Percentiles rank a stretch among this genome's conserved stretches.
phyloP scores from a whole-genome alignment of 2,329 filamentous ascomycete species.

The Polytolypa hystricis region DNA sequence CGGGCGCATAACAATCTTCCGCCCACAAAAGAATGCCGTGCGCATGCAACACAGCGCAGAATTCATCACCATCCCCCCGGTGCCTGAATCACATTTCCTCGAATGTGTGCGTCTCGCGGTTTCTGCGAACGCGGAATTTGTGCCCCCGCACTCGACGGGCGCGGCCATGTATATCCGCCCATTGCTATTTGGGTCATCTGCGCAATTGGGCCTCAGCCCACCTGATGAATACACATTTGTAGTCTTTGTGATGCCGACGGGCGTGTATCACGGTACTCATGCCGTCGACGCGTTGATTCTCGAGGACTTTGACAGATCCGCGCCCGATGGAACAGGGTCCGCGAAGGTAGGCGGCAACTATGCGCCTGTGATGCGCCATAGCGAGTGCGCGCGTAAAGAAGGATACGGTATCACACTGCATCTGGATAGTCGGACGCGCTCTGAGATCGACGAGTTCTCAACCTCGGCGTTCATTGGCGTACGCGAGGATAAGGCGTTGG shows the following conservation, averaged over 20 bases:
- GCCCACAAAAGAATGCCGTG: conserved; percentile 69
- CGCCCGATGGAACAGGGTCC: conserved; percentile 78
- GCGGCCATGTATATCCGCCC: conserved; percentile 90
- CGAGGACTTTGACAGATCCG: conserved; percentile 85
- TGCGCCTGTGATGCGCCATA: conserved; percentile 79
- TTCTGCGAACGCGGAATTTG: conserved; percentile 75
- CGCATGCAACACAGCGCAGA: conserved; percentile 77
- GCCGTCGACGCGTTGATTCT: conserved; percentile 81
- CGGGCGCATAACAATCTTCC: conserved; percentile 69
- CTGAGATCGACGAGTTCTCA: conserved; percentile 89
- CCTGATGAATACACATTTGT: conserved; percentile 87
- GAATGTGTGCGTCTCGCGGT: conserved; percentile 70
- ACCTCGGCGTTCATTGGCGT: conserved; percentile 89
- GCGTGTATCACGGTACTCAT: conserved; percentile 83
- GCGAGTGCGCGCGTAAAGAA: conserved; percentile 63
- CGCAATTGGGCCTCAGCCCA: conserved; percentile 74
- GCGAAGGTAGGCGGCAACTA: conserved; percentile 98
- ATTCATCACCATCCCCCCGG: conserved; percentile 70
- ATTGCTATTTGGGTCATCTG: conserved; percentile 73
- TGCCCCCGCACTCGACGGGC: conserved; percentile 79
- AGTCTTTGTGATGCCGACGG: conserved; percentile 83
- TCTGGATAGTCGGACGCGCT: conserved; percentile 71
- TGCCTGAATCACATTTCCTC: conserved; percentile 67
- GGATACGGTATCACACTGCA: conserved; percentile 94
- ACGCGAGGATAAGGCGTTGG: conserved; percentile 42